Conservation (phyloP, 2,329 filamentous ascomycete species). For the Curvularia spicifera region DNA sequence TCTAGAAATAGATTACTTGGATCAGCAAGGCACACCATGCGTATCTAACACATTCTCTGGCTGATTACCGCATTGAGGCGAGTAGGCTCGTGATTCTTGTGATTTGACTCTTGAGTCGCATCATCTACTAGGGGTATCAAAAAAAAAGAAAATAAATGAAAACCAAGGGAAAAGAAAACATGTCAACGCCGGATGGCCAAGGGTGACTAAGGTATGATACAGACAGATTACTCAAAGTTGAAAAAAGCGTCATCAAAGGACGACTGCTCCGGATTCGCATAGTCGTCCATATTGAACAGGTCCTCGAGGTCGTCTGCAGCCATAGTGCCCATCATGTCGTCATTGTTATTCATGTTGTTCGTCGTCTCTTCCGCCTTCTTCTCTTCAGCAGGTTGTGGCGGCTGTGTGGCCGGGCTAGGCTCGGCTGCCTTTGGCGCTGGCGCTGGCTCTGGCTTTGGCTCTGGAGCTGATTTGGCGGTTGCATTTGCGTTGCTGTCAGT, state of each 20-base stretch:
- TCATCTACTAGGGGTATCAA: conserved; percentile 13
- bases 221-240: conserved; percentile 34
- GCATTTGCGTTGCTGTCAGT: conserved; percentile 2
- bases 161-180: neutral
- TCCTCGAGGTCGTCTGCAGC: conserved; percentile 43
- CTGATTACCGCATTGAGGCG: neutral
- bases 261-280: conserved; percentile 42
- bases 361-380: conserved; percentile 12
- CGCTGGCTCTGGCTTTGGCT: neutral
- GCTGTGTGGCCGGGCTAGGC: conserved; percentile 18
- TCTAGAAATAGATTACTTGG: neutral
- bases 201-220: neutral
- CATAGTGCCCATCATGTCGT: conserved; percentile 41
- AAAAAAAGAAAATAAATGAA: neutral
- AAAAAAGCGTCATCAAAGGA: conserved; percentile 51
- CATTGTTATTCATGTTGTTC: conserved; percentile 9
- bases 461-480: conserved; percentile 13
- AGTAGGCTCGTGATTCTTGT: neutral
- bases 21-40: neutral
- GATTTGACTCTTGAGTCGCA: neutral
- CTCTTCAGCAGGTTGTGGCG: conserved; percentile 16
- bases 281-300: conserved; percentile 46
- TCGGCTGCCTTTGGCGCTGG: conserved; percentile 13
- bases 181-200: neutral
- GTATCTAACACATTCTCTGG: neutral